A percentile compares a stretch with the other conserved stretches of the same genome.
phyloP scores from a whole-genome alignment of 2,329 filamentous ascomycete species.

The Exophiala aquamarina region DNA sequence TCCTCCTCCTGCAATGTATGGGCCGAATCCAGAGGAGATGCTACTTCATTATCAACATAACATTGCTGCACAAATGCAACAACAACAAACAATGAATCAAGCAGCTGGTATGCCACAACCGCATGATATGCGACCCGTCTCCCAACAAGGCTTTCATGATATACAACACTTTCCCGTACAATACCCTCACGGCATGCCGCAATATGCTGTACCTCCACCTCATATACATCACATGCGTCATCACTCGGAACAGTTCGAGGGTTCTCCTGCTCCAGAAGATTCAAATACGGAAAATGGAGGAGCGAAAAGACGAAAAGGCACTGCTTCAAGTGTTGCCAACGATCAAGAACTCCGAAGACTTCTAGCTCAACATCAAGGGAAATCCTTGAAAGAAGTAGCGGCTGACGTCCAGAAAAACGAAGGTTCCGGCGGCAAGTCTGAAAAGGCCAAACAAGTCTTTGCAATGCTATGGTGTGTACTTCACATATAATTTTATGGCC shows the following conservation, averaged over 20 bases:
- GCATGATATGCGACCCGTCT: conserved; percentile 26
- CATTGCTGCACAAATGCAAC: conserved; percentile 19
- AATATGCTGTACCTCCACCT: conserved; percentile 38
- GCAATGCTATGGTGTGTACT: conserved; percentile 50
- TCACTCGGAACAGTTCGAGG: conserved; percentile 32
- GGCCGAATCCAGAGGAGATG: conserved; percentile 22
- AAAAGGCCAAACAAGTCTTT: conserved; percentile 54
- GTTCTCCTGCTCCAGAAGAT: conserved; percentile 41
- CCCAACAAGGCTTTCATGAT: conserved; percentile 24
- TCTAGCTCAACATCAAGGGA: conserved; percentile 48
- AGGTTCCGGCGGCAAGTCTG: conserved; percentile 49
- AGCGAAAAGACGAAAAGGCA: conserved; percentile 44
- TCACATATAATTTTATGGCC: not conserved
- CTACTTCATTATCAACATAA: conserved; percentile 25
- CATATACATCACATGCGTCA: conserved; percentile 33
- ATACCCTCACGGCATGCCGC: conserved; percentile 39
- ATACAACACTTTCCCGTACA: conserved; percentile 37
- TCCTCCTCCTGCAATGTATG: conserved; percentile 17
- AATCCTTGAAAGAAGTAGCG: conserved; percentile 47
- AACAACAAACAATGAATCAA: conserved; percentile 18
- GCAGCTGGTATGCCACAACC: conserved; percentile 17
- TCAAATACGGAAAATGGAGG: conserved; percentile 42
- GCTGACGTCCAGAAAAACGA: conserved; percentile 50
- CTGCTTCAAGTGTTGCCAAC: conserved; percentile 49
- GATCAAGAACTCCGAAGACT: conserved; percentile 50